Conservation (phyloP, 2,329 filamentous ascomycete species). For the Juglanconis sp. region DNA sequence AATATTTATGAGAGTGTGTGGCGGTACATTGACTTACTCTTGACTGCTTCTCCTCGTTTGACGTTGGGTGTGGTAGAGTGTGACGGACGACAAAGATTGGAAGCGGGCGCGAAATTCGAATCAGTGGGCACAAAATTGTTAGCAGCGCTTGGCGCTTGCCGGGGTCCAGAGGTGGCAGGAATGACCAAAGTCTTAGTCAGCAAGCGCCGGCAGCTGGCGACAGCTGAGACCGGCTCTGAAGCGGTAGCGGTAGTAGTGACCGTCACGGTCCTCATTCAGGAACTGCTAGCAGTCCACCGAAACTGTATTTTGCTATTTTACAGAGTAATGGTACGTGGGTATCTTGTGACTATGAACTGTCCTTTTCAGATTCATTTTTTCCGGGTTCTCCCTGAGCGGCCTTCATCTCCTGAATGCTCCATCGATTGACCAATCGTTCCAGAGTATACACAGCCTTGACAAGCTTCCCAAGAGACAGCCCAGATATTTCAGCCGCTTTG, state of each 20-base stretch:
- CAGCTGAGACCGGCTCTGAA: background rate
- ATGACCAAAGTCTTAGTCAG: background rate
- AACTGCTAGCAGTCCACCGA: too few relatives aligned
- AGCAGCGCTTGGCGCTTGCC: background rate
- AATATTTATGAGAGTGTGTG: background rate
- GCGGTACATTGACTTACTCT: slow-evolving; percentile 49
- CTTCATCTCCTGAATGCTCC: slow-evolving; percentile 28
- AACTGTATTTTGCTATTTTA: too few relatives aligned
- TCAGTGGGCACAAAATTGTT: background rate
- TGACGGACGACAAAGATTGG: slow-evolving; percentile 5
- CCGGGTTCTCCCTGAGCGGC: slow-evolving; percentile 1
- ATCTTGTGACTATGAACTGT: background rate
- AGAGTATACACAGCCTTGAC: slow-evolving; percentile 34
- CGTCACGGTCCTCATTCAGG: too few relatives aligned
- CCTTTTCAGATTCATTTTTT: slow-evolving; percentile 7
- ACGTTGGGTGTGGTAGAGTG: slow-evolving; percentile 18
- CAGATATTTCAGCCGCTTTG: slow-evolving; percentile 37
- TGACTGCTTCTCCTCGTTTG: slow-evolving; percentile 50
- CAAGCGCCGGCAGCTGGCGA: background rate
- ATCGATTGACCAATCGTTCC: slow-evolving; percentile 34
- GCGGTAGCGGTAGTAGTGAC: too few relatives aligned
- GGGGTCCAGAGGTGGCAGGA: background rate
- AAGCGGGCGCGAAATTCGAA: background rate
- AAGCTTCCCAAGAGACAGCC: slow-evolving; percentile 32
- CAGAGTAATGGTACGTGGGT: background rate